Percentiles rank a stretch among this genome's conserved stretches.
These are phyloP conservation scores for Lachancea cidri DNA, from an alignment of 805 yeast genomes.

Conservation along the genomic window DNA sequence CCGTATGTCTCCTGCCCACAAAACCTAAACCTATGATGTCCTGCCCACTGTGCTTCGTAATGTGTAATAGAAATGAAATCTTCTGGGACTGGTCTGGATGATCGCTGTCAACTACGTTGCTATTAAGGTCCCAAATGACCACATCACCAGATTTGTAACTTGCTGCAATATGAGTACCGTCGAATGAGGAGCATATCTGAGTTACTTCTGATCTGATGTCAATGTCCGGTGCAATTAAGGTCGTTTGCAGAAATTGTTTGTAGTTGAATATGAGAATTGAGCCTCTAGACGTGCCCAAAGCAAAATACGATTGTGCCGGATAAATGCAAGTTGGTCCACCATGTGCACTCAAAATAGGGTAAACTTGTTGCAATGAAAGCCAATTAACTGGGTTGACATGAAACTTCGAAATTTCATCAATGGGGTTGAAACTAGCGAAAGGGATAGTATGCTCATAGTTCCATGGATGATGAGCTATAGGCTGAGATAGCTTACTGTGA, in stretches of 20 bases:
- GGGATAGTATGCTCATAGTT: neutral
- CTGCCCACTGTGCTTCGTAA: slow-evolving; percentile 31
- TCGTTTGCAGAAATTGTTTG: slow-evolving; percentile 50
- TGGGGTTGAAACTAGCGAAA: slow-evolving; percentile 1
- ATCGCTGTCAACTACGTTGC: neutral
- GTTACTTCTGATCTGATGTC: slow-evolving; percentile 45
- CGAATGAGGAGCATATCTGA: slow-evolving; percentile 55
- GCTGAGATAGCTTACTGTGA: neutral
- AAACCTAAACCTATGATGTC: slow-evolving; percentile 43
- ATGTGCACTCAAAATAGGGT: slow-evolving; percentile 29
- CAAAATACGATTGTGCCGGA: slow-evolving; percentile 42
- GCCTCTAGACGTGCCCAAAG: slow-evolving; percentile 71
- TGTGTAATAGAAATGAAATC: slow-evolving; percentile 25
- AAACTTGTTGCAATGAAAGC: slow-evolving; percentile 21
- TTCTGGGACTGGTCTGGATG: slow-evolving; percentile 24
- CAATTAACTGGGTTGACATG: slow-evolving; percentile 10
- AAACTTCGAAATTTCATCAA: slow-evolving; percentile 1
- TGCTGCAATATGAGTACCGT: slow-evolving; percentile 62
- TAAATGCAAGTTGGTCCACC: slow-evolving; percentile 50
- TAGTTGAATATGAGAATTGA: slow-evolving; percentile 61
- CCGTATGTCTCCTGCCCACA: slow-evolving; percentile 48
- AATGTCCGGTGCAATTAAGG: slow-evolving; percentile 23
- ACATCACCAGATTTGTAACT: slow-evolving; percentile 66
- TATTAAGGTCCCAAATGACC: slow-evolving; percentile 58
- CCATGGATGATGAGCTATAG: neutral